Evolutionary conservation across 2,329 filamentous ascomycete genomes (phyloP), one percentile per base, ranked within the genome.

Genomic region (Sporothrix globosa): DNA sequence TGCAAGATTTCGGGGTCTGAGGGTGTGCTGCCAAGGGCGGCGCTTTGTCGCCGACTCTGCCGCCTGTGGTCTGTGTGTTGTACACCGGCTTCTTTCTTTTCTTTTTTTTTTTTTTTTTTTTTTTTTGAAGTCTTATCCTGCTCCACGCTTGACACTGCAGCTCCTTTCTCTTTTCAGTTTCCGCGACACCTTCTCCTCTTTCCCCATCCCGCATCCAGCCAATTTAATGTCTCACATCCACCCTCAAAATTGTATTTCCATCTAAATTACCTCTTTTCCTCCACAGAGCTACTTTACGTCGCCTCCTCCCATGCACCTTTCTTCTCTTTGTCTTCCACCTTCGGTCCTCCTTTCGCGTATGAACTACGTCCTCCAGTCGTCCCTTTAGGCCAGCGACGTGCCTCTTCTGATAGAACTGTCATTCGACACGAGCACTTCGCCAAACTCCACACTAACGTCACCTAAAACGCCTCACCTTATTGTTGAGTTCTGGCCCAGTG

Each of bases 381-480:
- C 7, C 10, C 21, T 56, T 54, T 54, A 54, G 13, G 65, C 65
- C 54, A 67, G 65, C 50, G 50, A 67, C 48, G 14, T 67, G 7
- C n/a, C 9, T 30, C 30, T 19, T 56, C 19, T n/a, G 46, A 34
- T 34, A 48, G 61, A 66, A 46, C 4, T 30, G 61, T 52, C 61
- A 66, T 52, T 66, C 27, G 52, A 39, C 17, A 5, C 4, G 41
- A 17, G 10, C 11, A 21, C 17, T 1, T 19, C 46, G 46, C 63
- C 39, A 56, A 46, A 39, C 65, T 54, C 24, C 66, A 24, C 39
- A 34, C 50, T 27, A 67, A 11, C 11, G 53, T n/a, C 50, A 52
- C 46, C 63, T 24, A 53, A 46, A 68, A 56, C 54, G 65, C 65
- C 56, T 67, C 65, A n/a, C 56, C 17, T 66, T 50, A 9, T 6